Evolutionary conservation across 2,329 filamentous ascomycete genomes (phyloP).

Genomic region (Beauveria brongniartii): DNA sequence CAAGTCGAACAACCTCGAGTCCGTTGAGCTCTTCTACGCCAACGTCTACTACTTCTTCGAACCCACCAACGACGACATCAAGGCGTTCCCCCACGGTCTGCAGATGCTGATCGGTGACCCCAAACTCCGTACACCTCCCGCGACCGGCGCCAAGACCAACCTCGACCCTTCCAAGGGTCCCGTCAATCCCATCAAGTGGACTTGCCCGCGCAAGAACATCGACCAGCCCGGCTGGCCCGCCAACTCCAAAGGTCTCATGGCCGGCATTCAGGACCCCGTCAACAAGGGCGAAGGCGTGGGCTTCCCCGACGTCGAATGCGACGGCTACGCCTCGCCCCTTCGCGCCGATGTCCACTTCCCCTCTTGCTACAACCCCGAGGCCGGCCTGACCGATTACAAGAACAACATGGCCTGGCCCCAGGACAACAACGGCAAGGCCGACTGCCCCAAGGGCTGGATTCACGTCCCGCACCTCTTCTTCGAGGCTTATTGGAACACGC

Average conservation of each 20-base stretch:
- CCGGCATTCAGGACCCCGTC: slow-evolving; percentile 46
- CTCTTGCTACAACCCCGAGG: slow-evolving; percentile 61
- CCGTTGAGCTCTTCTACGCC: slow-evolving; percentile 63
- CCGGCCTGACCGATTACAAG: slow-evolving; percentile 50
- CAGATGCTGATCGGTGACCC: slow-evolving; percentile 64
- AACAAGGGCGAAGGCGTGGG: slow-evolving; percentile 51
- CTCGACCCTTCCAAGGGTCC: slow-evolving; percentile 44
- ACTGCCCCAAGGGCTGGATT: slow-evolving; percentile 47
- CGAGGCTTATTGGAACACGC: slow-evolving; percentile 55
- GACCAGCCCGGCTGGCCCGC: slow-evolving; percentile 43
- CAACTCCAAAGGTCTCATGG: slow-evolving; percentile 44
- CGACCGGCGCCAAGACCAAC: slow-evolving; percentile 39
- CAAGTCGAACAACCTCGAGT: slow-evolving; percentile 53
- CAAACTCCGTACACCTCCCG: slow-evolving; percentile 48
- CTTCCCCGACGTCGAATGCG: slow-evolving; percentile 65
- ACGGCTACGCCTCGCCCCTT: slow-evolving; percentile 51
- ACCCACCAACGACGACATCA: slow-evolving; percentile 54
- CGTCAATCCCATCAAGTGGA: slow-evolving; percentile 49
- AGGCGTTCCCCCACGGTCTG: slow-evolving; percentile 62
- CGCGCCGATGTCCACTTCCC: slow-evolving; percentile 65
- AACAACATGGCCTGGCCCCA: slow-evolving; percentile 61
- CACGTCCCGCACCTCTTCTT: slow-evolving; percentile 51
- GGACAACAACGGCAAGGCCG: slow-evolving; percentile 36
- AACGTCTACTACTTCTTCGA: slow-evolving; percentile 72
- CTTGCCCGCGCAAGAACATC: slow-evolving; percentile 47